Evolutionary conservation across 192 early-diverging fungal genomes (phyloP).

Genomic region (Coemansia sp.): DNA sequence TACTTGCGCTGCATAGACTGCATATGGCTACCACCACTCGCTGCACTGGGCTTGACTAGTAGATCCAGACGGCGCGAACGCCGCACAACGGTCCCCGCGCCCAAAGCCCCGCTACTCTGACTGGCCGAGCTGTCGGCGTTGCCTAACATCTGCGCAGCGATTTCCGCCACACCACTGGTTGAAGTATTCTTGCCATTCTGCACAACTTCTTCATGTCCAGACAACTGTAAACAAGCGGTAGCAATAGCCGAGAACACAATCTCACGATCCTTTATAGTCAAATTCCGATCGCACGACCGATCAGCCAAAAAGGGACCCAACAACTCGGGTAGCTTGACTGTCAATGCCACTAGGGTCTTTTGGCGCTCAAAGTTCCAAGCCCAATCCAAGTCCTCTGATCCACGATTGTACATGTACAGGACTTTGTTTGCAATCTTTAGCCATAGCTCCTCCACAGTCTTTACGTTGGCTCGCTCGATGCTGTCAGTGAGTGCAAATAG

Average conservation of each 20-base stretch:
- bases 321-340: conserved; percentile 20
- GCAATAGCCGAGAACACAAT: conserved; percentile 45
- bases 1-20: conserved; percentile 2
- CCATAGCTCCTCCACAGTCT: conserved; percentile 39
- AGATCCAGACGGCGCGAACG: conserved; percentile 43
- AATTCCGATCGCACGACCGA: conserved; percentile 38
- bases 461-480: conserved; percentile 25
- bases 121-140: not conserved
- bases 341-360: conserved; percentile 28
- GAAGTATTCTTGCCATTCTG: not conserved
- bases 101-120: not conserved
- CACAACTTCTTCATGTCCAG: conserved; percentile 7
- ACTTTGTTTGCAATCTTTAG: conserved; percentile 30
- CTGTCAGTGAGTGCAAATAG: conserved; percentile 33
- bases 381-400: conserved; percentile 30
- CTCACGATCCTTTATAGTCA: conserved; percentile 41
- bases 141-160: not conserved
- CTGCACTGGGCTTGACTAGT: not conserved
- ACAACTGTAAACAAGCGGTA: conserved; percentile 34
- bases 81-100: conserved; percentile 31
- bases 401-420: conserved; percentile 39
- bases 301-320: conserved; percentile 47
- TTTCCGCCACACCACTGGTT: not conserved
- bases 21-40: not conserved
- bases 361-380: conserved; percentile 33